These are phyloP conservation scores for Elaphomyces granulatus DNA, from an alignment of 495 filamentous ascomycete genomes.

Conservation along the genomic window DNA sequence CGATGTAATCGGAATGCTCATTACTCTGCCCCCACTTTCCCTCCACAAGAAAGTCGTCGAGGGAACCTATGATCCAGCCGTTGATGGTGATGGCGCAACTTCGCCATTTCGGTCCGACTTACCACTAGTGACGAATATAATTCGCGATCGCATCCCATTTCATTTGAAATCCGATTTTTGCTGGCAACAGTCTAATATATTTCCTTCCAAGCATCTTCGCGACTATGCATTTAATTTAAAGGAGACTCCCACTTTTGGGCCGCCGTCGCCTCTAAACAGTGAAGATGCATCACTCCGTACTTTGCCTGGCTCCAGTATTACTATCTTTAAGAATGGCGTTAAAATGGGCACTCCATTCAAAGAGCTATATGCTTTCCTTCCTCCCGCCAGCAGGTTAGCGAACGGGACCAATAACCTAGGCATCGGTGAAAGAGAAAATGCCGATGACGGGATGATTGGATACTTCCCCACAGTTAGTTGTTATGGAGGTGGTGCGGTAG, in stretches of 20 bases:
- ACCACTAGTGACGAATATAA: constrained; percentile 48
- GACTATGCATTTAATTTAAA: constrained; percentile 42
- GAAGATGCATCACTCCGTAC: constrained; percentile 60
- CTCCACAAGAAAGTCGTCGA: constrained; percentile 80
- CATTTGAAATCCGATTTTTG: constrained; percentile 84
- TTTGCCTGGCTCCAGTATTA: constrained; percentile 72
- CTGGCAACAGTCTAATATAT: constrained; percentile 91
- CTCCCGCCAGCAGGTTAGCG: constrained; percentile 61
- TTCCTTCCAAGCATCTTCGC: constrained; percentile 75
- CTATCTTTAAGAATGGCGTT: constrained; percentile 81
- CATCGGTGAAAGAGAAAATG: constrained; percentile 57
- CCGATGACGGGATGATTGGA: constrained; percentile 87
- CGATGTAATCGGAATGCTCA: constrained; percentile 90
- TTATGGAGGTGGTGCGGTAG: constrained; percentile 78
- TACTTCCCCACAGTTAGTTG: constrained; percentile 92
- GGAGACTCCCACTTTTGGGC: constrained; percentile 35
- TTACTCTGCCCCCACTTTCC: constrained; percentile 70
- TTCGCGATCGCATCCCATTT: constrained; percentile 88
- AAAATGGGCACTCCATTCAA: constrained; percentile 79
- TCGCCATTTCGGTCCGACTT: constrained; percentile 7
- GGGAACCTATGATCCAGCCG: constrained; percentile 71
- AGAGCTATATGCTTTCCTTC: constrained; percentile 80
- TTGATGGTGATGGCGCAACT: constrained; percentile 34
- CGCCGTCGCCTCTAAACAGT: constrained; percentile 47
- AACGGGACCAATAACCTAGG: constrained; percentile 48